phyloP scores from a whole-genome alignment of 495 filamentous ascomycete species.

The Immersiella caudata region DNA sequence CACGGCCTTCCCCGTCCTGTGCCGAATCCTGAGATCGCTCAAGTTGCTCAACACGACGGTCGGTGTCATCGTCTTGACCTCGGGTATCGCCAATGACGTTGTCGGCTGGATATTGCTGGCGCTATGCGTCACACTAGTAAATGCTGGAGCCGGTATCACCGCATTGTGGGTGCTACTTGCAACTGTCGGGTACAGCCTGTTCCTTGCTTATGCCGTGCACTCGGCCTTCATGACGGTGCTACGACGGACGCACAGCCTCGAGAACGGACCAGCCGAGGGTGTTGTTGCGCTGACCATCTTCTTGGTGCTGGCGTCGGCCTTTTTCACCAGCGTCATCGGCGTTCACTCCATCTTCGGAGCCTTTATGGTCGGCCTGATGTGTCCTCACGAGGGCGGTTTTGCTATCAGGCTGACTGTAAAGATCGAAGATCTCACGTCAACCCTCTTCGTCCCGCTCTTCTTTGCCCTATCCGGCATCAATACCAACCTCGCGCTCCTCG shows the following conservation, averaged over 20 bases:
- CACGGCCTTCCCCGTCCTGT: slow-evolving; percentile 94
- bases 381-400: slow-evolving; percentile 89
- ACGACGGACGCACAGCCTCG: slow-evolving; percentile 68
- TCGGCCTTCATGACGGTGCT: slow-evolving; percentile 76
- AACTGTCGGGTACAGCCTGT: slow-evolving; percentile 71
- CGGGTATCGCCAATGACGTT: slow-evolving; percentile 92
- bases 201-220: slow-evolving; percentile 72
- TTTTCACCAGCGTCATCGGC: slow-evolving; percentile 87
- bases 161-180: slow-evolving; percentile 82
- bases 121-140: slow-evolving; percentile 88
- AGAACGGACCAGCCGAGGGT: slow-evolving; percentile 83
- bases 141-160: slow-evolving; percentile 78
- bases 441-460: slow-evolving; percentile 85
- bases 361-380: slow-evolving; percentile 85
- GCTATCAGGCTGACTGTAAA: slow-evolving; percentile 91
- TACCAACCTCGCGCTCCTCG: slow-evolving; percentile 81
- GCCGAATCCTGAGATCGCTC: slow-evolving; percentile 87
- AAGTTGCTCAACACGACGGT: slow-evolving; percentile 82
- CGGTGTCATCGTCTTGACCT: slow-evolving; percentile 84
- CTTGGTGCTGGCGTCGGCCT: slow-evolving; percentile 75
- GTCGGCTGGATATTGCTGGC: slow-evolving; percentile 87
- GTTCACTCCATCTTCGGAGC: slow-evolving; percentile 80
- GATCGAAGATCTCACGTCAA: slow-evolving; percentile 82
- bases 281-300: slow-evolving; percentile 80
- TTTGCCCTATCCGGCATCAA: slow-evolving; percentile 90